Evolutionary conservation across 257 asterid species (phyloP), one percentile per base, ranked within the genome.

Genomic region (Handroanthus guayacan): DNA sequence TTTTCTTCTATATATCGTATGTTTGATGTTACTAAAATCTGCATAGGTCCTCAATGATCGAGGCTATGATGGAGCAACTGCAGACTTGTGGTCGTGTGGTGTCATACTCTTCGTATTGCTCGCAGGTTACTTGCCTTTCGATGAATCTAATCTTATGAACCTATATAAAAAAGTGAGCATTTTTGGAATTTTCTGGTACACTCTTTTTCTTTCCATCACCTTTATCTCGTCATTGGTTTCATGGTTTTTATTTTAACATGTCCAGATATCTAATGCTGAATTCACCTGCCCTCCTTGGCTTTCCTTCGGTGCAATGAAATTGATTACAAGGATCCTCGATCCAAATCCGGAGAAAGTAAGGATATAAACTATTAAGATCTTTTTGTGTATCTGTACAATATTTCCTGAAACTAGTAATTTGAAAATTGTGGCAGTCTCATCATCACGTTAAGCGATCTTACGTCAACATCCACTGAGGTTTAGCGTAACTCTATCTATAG

Each of bases 51-150:
- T 94, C 36, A 85, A 92, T 48, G 98, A 94, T 86, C 95, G 80
- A 77, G 98, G 98, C 82, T 94, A 94, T 74, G 89, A 94, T 45
- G 97, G 98, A 84, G 89, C 97, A 76, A 86, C 91, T 16, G 98
- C 98, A 3, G 98, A 94, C 80, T 83, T 94, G 91, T 94, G 98
- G 98, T 94, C 98, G 0, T 94, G 98, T 69, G 98, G 98, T 77
- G 98, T 94, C 78, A 90, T 94, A 81, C 91, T 92, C 72, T 94
- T 92, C 81, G 99, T 94, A 64, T 81, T 94, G 91, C 97, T 94
- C 82, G 97, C 99, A 62, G 99, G 99, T 56, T 94, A 92, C 88
- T 87, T 94, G 93, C 97, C 99, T 78, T 94, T 94, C 57, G 97
- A 94, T 73, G 99, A 94, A 83, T 75, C 95, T 74, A 92, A 92